phyloP scores from a whole-genome alignment of 495 filamentous ascomycete genomes.

The Xylaria telfairii region DNA sequence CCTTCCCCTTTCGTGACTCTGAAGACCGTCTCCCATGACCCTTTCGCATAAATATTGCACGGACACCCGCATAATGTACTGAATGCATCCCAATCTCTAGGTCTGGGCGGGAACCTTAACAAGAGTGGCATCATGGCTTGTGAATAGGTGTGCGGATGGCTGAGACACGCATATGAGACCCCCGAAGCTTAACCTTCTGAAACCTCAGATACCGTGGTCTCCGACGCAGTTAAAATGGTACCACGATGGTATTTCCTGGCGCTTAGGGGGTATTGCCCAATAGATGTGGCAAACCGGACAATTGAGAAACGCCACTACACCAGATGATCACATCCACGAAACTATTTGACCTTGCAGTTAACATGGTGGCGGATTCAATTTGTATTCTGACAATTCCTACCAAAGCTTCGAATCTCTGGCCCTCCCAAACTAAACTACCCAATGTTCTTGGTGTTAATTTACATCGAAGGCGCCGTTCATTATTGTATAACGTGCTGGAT shows the following conservation, averaged over 20 bases:
- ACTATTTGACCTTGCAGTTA: neutral
- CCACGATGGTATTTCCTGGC: neutral
- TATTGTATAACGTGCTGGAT: neutral
- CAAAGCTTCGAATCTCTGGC: neutral
- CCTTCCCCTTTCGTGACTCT: conserved; percentile 10
- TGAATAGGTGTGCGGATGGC: neutral
- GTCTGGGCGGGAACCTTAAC: neutral
- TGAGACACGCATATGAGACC: neutral
- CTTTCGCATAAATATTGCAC: neutral
- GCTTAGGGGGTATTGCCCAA: neutral
- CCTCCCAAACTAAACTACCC: neutral
- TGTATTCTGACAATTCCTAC: neutral
- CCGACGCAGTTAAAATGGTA: neutral
- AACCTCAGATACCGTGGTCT: neutral
- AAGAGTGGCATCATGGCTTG: neutral
- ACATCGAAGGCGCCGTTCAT: no score
- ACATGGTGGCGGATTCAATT: neutral
- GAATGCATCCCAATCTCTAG: neutral
- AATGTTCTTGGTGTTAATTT: neutral
- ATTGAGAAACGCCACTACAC: neutral
- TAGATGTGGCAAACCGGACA: neutral
- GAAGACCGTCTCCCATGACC: neutral
- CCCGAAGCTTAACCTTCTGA: neutral
- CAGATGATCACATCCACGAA: neutral
- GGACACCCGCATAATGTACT: neutral